Percentiles rank a stretch among this genome's conserved stretches.
phyloP scores from a whole-genome alignment of 225 moss, liverwort and hornwort genomes.

The Polytrichum formosum region DNA sequence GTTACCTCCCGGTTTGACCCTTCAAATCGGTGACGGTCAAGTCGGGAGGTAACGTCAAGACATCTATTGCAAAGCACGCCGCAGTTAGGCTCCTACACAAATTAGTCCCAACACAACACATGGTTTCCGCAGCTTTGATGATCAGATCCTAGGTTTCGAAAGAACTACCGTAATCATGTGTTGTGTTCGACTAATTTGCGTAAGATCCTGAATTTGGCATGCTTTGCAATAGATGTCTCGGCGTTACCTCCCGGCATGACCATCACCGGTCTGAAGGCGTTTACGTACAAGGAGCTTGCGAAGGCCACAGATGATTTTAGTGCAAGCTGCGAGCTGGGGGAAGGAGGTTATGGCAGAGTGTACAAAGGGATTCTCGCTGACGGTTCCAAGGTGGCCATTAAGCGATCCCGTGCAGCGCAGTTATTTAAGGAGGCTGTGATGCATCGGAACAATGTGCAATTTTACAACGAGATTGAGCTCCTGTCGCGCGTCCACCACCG shows the following conservation, averaged over 20 bases:
- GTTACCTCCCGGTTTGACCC: conserved; percentile 8
- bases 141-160: too few species aligned
- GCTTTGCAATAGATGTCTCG: too few species aligned
- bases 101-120: too few species aligned
- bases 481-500: conserved; percentile 35
- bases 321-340: conserved; percentile 24
- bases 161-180: too few species aligned
- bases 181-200: too few species aligned
- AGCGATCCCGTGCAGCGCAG: neutral
- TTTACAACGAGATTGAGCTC: conserved; percentile 17
- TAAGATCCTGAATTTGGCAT: too few species aligned
- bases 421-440: neutral
- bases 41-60: too few species aligned
- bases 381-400: conserved; percentile 10
- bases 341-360: conserved; percentile 50
- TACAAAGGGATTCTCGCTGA: conserved; percentile 29
- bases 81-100: too few species aligned
- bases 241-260: conserved; percentile 9
- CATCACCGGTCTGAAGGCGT: conserved; percentile 33
- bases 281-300: conserved; percentile 35
- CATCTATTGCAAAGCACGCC: too few species aligned
- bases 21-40: too few species aligned
- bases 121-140: too few species aligned
- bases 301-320: conserved; percentile 38
- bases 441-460: neutral